Evolutionary conservation across 106 monocot species (phyloP).

Genomic region (Narthecium ossifragum): DNA sequence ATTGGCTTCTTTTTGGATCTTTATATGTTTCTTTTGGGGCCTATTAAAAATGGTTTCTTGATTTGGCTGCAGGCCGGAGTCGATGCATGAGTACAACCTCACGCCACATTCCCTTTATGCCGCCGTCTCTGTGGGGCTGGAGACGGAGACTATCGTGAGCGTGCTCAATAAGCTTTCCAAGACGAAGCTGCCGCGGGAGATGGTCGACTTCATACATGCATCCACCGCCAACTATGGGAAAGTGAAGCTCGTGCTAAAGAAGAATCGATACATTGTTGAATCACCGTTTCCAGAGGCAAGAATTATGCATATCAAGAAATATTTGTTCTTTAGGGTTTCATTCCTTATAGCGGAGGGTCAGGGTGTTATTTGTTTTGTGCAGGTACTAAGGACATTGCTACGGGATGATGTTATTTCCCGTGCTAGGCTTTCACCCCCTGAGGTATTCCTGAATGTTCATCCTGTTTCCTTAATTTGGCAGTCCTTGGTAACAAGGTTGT

Average conservation of each 20-base stretch:
- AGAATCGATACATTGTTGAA: conserved; percentile 89
- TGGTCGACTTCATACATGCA: conserved; percentile 90
- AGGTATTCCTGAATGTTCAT: conserved; percentile 57
- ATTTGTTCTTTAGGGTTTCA: not conserved
- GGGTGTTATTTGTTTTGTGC: conserved; percentile 9
- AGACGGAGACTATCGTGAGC: conserved; percentile 88
- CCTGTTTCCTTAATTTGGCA: no score
- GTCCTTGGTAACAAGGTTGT: no score
- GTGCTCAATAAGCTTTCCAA: conserved; percentile 93
- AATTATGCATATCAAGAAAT: not conserved
- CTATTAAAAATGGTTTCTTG: not conserved
- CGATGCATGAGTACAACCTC: conserved; percentile 98
- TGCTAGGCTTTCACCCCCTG: conserved; percentile 44
- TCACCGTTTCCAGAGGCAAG: conserved; percentile 81
- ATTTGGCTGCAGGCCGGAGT: conserved; percentile 62
- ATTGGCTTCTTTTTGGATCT: not conserved
- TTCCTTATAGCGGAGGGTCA: no score
- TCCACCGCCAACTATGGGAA: conserved; percentile 98
- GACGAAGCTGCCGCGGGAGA: conserved; percentile 87
- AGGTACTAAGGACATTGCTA: conserved; percentile 81
- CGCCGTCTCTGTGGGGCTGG: conserved; percentile 93
- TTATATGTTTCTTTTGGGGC: not conserved
- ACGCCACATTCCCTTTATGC: conserved; percentile 95
- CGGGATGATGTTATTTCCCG: conserved; percentile 64
- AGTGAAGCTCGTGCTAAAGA: conserved; percentile 94